Evolutionary conservation across 1,284 basidiomycete species (phyloP).

Genomic region (Ustilago esculenta): DNA sequence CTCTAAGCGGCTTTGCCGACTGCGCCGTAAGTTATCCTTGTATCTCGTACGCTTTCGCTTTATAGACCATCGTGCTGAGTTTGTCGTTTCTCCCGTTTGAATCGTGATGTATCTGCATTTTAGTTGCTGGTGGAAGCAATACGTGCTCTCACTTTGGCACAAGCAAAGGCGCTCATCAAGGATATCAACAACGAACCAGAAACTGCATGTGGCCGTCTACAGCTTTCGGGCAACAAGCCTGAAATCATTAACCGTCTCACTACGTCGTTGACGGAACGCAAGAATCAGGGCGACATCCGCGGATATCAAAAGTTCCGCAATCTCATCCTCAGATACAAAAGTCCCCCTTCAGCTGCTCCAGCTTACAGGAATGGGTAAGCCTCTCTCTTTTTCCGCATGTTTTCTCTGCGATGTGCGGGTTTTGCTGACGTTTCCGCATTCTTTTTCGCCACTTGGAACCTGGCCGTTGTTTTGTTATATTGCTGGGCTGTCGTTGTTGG

Average conservation of each 20-base stretch:
- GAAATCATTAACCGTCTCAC: slow-evolving; percentile 46
- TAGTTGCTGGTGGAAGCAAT: slow-evolving; percentile 36
- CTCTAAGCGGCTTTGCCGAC: slow-evolving; percentile 37
- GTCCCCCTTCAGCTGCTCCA: slow-evolving; percentile 1
- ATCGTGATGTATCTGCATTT: neutral
- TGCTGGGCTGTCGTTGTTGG: too few species aligned
- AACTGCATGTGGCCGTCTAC: slow-evolving; percentile 27
- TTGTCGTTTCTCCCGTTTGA: neutral
- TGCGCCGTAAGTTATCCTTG: slow-evolving; percentile 9
- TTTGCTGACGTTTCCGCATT: slow-evolving; percentile 6
- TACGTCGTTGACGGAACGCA: slow-evolving; percentile 23
- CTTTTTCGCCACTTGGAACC: neutral
- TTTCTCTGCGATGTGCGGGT: neutral
- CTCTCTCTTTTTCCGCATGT: neutral
- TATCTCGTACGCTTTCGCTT: neutral
- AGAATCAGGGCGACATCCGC: slow-evolving; percentile 30
- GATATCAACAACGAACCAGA: slow-evolving; percentile 52
- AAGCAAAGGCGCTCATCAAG: slow-evolving; percentile 54
- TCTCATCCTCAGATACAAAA: slow-evolving; percentile 36
- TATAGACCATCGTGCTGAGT: slow-evolving; percentile 1
- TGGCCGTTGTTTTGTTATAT: too few species aligned
- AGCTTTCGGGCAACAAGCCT: slow-evolving; percentile 54
- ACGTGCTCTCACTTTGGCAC: slow-evolving; percentile 45
- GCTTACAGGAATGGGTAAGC: slow-evolving; percentile 22
- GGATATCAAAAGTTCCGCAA: slow-evolving; percentile 40